These are phyloP conservation scores for Tuber aestivum DNA, from an alignment of 495 filamentous ascomycete species.

Conservation along the genomic window DNA sequence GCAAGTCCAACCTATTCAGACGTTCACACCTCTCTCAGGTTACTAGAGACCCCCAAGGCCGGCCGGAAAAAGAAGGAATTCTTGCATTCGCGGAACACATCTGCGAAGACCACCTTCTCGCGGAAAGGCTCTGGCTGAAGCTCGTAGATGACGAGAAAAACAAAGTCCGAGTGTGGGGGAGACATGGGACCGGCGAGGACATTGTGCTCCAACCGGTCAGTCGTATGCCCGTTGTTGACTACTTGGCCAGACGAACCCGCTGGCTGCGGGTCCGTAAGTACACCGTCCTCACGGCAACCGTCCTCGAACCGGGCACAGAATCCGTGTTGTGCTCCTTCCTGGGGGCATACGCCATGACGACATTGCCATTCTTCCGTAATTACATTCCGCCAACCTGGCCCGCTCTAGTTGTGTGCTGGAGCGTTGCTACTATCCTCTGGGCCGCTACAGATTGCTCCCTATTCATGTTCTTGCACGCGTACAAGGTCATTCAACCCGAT, in stretches of 20 bases:
- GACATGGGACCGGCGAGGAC: slow-evolving; percentile 79
- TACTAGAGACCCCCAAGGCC: slow-evolving; percentile 53
- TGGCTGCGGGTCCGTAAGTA: slow-evolving; percentile 95
- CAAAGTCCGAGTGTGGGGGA: slow-evolving; percentile 55
- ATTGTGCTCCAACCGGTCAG: slow-evolving; percentile 84
- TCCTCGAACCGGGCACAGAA: slow-evolving; percentile 93
- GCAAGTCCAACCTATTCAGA: slow-evolving; percentile 98
- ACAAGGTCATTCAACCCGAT: slow-evolving; percentile 63
- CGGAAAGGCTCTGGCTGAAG: slow-evolving; percentile 78
- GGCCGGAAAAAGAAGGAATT: slow-evolving; percentile 45
- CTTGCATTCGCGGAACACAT: slow-evolving; percentile 79
- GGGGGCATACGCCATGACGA: slow-evolving; percentile 71
- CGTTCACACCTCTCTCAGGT: slow-evolving; percentile 78
- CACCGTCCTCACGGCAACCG: slow-evolving; percentile 78
- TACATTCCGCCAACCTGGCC: slow-evolving; percentile 58
- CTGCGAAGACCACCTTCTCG: slow-evolving; percentile 95
- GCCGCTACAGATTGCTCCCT: slow-evolving; percentile 65
- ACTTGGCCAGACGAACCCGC: slow-evolving; percentile 74
- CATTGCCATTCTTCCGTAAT: slow-evolving; percentile 56
- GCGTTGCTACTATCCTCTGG: slow-evolving; percentile 63
- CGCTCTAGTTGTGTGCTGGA: slow-evolving; percentile 60
- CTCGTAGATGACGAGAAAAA: slow-evolving; percentile 47
- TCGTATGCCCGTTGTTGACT: slow-evolving; percentile 69
- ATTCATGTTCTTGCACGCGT: slow-evolving; percentile 66
- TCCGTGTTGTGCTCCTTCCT: slow-evolving; percentile 75